Percentiles rank a stretch among this genome's conserved stretches.
Conservation (phyloP, 805 yeast genomes). For the Lipomyces japonicus region DNA sequence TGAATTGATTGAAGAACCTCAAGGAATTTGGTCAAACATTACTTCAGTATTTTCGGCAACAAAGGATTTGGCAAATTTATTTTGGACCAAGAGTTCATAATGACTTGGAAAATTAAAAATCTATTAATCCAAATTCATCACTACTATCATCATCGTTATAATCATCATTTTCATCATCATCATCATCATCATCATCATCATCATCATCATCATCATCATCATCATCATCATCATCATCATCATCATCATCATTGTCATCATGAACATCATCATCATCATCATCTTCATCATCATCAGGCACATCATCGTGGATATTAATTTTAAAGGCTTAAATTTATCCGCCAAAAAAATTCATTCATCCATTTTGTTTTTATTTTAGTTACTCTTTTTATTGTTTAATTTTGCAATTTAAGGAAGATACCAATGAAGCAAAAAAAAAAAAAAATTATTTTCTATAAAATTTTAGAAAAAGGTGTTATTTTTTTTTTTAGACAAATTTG, state of each 20-base stretch:
- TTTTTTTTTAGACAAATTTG: no score
- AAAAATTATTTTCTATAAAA: no score
- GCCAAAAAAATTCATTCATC: no score
- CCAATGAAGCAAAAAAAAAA: no score
- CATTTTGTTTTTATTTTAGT: no score
- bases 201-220: constrained; percentile 1
- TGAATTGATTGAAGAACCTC: constrained; percentile 1
- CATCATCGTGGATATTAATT: neutral
- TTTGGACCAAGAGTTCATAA: no score
- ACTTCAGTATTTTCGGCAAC: constrained; percentile 12
- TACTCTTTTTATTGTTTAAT: no score
- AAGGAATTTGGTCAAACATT: constrained; percentile 16
- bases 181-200: neutral
- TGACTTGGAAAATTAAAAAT: no score
- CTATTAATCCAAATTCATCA: no score
- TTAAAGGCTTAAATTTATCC: no score
- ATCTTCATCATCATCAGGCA: constrained; percentile 6
- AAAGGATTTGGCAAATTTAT: constrained; percentile 14
- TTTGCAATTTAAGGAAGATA: no score
- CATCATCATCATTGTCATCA: neutral
- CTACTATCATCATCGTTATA: neutral
- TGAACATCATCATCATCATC: neutral
- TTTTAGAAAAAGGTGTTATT: no score
- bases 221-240: neutral
- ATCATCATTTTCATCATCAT: constrained; percentile 2